Conservation (phyloP, 1,139 yeast genomes). For the Protomyces lactucae-debilis region DNA sequence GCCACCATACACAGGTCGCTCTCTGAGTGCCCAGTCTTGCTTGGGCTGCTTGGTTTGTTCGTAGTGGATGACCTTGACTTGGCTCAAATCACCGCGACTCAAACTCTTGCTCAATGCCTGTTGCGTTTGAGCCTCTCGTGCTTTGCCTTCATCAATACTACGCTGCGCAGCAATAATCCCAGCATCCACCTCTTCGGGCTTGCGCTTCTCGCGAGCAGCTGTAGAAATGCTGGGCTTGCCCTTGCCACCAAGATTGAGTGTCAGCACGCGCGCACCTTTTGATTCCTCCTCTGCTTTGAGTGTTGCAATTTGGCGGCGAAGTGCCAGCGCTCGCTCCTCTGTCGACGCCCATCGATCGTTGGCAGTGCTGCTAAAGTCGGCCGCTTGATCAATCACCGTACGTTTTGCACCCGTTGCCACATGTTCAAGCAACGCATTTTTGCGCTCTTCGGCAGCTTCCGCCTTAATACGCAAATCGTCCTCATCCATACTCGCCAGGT, state of each 20-base stretch:
- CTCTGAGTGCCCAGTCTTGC: not conserved
- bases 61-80: conserved; percentile 4
- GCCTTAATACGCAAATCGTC: conserved; percentile 42
- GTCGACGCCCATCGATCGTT: conserved; percentile 77
- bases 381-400: conserved; percentile 89
- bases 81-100: conserved; percentile 4
- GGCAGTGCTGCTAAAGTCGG: conserved; percentile 66
- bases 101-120: conserved; percentile 10
- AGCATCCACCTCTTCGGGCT: conserved; percentile 21
- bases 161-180: conserved; percentile 8
- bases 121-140: conserved; percentile 1
- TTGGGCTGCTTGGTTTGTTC: not conserved
- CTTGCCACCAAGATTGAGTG: conserved; percentile 23
- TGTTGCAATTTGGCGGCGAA: conserved; percentile 77
- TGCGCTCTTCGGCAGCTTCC: conserved; percentile 28
- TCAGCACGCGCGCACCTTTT: conserved; percentile 26
- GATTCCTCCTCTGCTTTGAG: conserved; percentile 35
- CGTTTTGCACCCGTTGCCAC: conserved; percentile 86
- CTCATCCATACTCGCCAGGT: conserved; percentile 22
- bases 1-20: conserved; percentile 9
- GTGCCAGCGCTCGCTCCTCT: conserved; percentile 72
- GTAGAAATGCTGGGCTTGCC: conserved; percentile 21
- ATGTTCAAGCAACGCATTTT: conserved; percentile 52
- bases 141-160: conserved; percentile 9
- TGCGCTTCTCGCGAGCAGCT: conserved; percentile 4